phyloP scores from a whole-genome alignment of 2,329 filamentous ascomycete species.

The Cercospora zeae-maydis region DNA sequence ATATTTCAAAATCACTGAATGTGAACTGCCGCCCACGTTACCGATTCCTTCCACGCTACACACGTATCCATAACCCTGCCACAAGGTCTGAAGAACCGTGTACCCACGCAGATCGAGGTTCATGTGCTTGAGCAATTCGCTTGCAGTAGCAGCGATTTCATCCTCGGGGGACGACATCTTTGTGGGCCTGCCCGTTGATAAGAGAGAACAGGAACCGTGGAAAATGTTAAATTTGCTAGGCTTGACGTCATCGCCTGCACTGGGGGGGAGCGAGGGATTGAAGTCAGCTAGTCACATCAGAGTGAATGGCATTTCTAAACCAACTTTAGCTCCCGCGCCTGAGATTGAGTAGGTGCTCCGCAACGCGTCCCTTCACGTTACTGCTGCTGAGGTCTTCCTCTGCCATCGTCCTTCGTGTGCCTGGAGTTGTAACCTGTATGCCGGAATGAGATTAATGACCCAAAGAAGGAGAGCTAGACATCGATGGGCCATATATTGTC shows the following conservation, averaged over 20 bases:
- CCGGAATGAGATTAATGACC: background rate
- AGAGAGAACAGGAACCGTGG: background rate
- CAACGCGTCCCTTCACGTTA: slow-evolving; percentile 50
- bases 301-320: background rate
- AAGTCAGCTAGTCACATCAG: background rate
- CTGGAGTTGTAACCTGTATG: background rate
- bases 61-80: slow-evolving; percentile 49
- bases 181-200: background rate
- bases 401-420: background rate
- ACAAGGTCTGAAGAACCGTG: background rate
- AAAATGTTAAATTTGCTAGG: background rate
- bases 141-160: background rate
- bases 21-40: slow-evolving; percentile 20
- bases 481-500: slow-evolving; percentile 30
- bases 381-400: slow-evolving; percentile 45
- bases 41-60: slow-evolving; percentile 50
- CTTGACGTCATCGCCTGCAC: slow-evolving; percentile 1
- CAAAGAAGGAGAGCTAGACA: slow-evolving; percentile 20
- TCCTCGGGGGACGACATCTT: background rate
- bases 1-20: slow-evolving; percentile 55
- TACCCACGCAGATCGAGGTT: slow-evolving; percentile 2
- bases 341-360: slow-evolving; percentile 53
- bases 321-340: slow-evolving; percentile 18
- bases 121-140: background rate
- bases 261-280: background rate